Conservation (phyloP, 352 stramenopile species). For the Phytophthora multivora region DNA sequence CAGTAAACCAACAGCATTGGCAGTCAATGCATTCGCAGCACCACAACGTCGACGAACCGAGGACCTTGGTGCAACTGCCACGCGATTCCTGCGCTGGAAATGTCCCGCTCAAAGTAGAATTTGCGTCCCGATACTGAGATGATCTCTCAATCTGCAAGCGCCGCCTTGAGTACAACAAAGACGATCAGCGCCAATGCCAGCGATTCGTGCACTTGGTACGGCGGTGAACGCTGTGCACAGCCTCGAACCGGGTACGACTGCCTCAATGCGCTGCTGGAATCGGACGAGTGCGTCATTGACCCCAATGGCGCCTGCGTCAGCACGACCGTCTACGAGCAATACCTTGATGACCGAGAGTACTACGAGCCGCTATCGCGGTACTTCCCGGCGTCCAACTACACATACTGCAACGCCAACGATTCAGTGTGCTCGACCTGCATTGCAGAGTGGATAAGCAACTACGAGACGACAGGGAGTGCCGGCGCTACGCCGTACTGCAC, state of each 20-base stretch:
- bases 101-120: slow-evolving; percentile 16
- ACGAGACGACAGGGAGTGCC: slow-evolving; percentile 24
- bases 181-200: slow-evolving; percentile 24
- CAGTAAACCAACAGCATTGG: slow-evolving; percentile 9
- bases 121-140: slow-evolving; percentile 13
- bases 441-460: slow-evolving; percentile 32
- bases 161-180: slow-evolving; percentile 10
- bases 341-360: slow-evolving; percentile 30
- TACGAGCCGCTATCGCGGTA: slow-evolving; percentile 32
- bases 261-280: slow-evolving; percentile 32
- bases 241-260: slow-evolving; percentile 38
- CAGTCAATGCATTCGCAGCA: slow-evolving; percentile 5
- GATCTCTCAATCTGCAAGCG: slow-evolving; percentile 2
- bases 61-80: slow-evolving; percentile 16
- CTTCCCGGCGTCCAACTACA: slow-evolving; percentile 37
- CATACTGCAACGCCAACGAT: slow-evolving; percentile 46
- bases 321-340: slow-evolving; percentile 30
- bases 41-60: slow-evolving; percentile 9
- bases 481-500: slow-evolving; percentile 34
- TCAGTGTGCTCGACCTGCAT: slow-evolving; percentile 40
- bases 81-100: slow-evolving; percentile 4
- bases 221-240: slow-evolving; percentile 15
- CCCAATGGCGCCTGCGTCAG: slow-evolving; percentile 43
- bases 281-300: slow-evolving; percentile 40
- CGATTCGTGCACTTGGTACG: slow-evolving; percentile 47